Evolutionary conservation across 768 basidiomycete genomes (phyloP), one percentile per base, ranked within the genome.

Genomic region (Butyriboletus loyo): DNA sequence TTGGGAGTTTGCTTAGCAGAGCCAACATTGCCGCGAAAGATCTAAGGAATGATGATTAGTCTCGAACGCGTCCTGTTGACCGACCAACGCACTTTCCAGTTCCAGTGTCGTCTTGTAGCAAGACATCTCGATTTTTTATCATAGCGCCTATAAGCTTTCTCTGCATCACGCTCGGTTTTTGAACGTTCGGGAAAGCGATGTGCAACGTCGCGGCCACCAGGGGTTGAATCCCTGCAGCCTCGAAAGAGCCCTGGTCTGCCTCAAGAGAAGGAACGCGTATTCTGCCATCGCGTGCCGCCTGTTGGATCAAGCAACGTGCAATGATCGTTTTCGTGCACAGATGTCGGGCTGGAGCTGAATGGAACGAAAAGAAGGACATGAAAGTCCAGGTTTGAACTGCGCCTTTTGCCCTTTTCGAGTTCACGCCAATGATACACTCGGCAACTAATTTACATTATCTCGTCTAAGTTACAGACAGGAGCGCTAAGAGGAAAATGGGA

Each of bases 11-110:
- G 68, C 77, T 85, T 46, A 91, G 73, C 31, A 88, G 69, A 19
- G 84, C 87, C 24, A 90, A 61, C 19, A 86, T 69, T 25, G 87
- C 67, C 1, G 85, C 87, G 62, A 92, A 87, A 6, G 89, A 87
- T 70, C 89, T 92, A 48, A 8, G 24, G 28, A 35, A 22, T 38
- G 43, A 42, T 22, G 7, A 22, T 62, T 5, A 51, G 50, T 22
- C 39, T 31, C 25, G 31, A 30, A 49, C 19, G 43, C 24, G 14
- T 43, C 38, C 11, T 8, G 27, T 10, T 0, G 39, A 38, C 49
- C 5, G 34, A 17, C 45, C 36, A 17, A 73, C 86, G 54, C 64
- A 89, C 89, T 91, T 91, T 72, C 88, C 89, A 40, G 83, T 81
- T 5, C 89, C 89, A n/a, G 89, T 87, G 24, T 72, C 71, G 56